Evolutionary conservation across 164 flowering plant species (phyloP).

Genomic region (Annona cherimola): DNA sequence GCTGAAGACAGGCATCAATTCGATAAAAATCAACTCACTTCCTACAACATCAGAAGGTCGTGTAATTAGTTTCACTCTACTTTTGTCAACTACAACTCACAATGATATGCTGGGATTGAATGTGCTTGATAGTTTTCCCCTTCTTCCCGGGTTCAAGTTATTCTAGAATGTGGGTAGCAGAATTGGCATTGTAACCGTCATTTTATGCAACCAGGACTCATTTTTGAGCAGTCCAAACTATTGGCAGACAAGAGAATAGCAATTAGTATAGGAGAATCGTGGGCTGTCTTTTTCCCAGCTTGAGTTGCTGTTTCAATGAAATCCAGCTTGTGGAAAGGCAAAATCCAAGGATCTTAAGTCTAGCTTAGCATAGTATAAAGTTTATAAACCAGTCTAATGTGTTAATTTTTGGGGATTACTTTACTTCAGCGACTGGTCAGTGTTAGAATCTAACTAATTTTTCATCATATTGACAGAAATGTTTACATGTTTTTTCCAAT

Average conservation of each 20-base stretch:
- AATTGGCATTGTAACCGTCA: neutral
- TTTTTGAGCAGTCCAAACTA: neutral
- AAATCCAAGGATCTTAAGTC: no score
- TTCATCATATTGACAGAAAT: slow-evolving; percentile 38
- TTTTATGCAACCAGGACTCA: neutral
- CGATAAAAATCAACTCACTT: slow-evolving; percentile 40
- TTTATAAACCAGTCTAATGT: no score
- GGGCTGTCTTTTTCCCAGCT: no score
- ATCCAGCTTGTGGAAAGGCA: no score
- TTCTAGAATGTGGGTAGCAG: no score
- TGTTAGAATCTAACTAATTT: neutral
- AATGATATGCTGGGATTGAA: neutral
- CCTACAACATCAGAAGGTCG: slow-evolving; percentile 41
- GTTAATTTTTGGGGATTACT: no score
- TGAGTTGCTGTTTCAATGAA: no score
- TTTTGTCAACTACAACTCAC: neutral
- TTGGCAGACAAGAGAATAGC: no score
- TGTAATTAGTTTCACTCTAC: neutral
- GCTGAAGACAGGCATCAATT: slow-evolving; percentile 62
- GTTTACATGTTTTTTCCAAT: slow-evolving; percentile 55
- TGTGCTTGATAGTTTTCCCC: neutral
- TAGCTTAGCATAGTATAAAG: no score
- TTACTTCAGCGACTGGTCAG: no score
- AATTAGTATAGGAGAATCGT: no score
- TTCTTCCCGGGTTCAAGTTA: neutral